Evolutionary conservation across 352 stramenopile species (phyloP).

Genomic region (Pythium plurisporium): DNA sequence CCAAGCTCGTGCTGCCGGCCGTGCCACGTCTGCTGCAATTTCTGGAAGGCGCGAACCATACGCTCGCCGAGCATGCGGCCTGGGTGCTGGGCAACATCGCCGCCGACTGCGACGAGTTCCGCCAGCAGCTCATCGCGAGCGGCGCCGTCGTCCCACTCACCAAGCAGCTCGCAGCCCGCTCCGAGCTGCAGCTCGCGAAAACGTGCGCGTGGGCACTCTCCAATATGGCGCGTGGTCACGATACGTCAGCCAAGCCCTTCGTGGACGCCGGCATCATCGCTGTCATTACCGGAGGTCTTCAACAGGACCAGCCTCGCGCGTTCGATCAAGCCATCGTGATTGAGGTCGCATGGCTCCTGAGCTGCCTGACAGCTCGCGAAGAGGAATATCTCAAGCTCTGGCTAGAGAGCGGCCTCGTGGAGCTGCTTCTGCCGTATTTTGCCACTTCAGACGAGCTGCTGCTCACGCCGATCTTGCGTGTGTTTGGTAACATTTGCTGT

Average conservation of each 20-base stretch:
- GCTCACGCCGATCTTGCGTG: conserved; percentile 67
- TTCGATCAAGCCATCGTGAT: conserved; percentile 58
- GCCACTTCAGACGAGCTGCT: conserved; percentile 53
- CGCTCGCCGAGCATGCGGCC: conserved; percentile 67
- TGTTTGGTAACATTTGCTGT: conserved; percentile 80
- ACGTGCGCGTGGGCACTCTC: conserved; percentile 73
- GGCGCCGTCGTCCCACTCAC: conserved; percentile 49
- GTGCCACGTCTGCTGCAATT: conserved; percentile 73
- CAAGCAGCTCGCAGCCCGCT: conserved; percentile 30
- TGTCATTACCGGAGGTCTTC: conserved; percentile 37
- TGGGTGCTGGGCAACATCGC: conserved; percentile 86
- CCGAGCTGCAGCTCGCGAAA: conserved; percentile 37
- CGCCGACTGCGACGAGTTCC: conserved; percentile 79
- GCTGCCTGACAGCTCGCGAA: conserved; percentile 81
- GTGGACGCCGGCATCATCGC: conserved; percentile 62
- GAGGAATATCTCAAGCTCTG: conserved; percentile 63
- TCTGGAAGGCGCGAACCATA: conserved; percentile 46
- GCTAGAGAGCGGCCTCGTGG: conserved; percentile 51
- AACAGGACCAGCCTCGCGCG: conserved; percentile 16
- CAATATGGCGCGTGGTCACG: conserved; percentile 75
- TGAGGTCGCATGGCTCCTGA: conserved; percentile 82
- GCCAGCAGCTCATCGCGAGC: conserved; percentile 69
- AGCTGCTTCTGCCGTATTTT: conserved; percentile 58
- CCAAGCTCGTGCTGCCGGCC: conserved; percentile 71
- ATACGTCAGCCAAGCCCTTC: conserved; percentile 74